Conservation (phyloP, 768 basidiomycete species). For the Podaxis pistillaris region DNA sequence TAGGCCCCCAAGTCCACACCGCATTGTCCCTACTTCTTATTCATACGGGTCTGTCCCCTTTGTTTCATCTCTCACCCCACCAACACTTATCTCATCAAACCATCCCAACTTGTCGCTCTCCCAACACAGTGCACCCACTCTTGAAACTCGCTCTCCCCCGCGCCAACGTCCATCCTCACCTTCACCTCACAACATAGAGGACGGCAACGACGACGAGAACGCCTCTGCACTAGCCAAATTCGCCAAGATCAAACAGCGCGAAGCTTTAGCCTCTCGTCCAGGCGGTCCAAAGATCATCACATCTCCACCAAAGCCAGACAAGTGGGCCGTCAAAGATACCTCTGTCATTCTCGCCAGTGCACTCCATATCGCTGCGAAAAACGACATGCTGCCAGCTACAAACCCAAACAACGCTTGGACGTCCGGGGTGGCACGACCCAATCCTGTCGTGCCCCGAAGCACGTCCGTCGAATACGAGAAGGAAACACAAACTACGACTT, state of each 20-base stretch:
- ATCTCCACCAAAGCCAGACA: conserved; percentile 57
- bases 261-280: conserved; percentile 31
- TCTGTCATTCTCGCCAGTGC: conserved; percentile 86
- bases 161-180: conserved; percentile 41
- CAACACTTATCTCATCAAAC: conserved; percentile 16
- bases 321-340: conserved; percentile 77
- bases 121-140: conserved; percentile 50
- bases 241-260: conserved; percentile 43
- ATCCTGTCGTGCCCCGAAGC: conserved; percentile 57
- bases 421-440: conserved; percentile 46
- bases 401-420: conserved; percentile 70
- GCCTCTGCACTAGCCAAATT: conserved; percentile 42
- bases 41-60: conserved; percentile 58
- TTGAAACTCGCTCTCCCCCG: conserved; percentile 57
- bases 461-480: conserved; percentile 82
- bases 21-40: conserved; percentile 58
- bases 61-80: conserved; percentile 19
- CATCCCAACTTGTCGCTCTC: conserved; percentile 15
- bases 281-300: conserved; percentile 43
- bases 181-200: conserved; percentile 27
- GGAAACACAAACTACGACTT: conserved; percentile 50
- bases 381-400: conserved; percentile 30
- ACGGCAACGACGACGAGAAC: conserved; percentile 37
- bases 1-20: conserved; percentile 36
- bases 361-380: conserved; percentile 62